These are phyloP conservation scores for Acanthamoeba culbertsoni DNA, from an alignment of 208 protist species.

Conservation along the genomic window DNA sequence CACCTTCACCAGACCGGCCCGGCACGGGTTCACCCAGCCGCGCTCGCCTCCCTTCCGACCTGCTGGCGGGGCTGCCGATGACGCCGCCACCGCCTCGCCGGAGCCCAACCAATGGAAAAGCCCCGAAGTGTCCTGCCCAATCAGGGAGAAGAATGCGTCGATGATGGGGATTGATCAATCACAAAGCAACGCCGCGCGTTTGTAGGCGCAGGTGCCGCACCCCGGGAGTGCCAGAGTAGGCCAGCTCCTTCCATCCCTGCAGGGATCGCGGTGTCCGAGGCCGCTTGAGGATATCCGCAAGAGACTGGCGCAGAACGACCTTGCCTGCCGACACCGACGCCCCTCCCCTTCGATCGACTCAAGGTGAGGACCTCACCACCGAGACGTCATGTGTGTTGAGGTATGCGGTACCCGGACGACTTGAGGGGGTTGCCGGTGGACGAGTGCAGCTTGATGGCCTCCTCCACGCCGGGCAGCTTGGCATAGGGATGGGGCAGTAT, in stretches of 20 bases:
- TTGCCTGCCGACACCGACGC: background rate
- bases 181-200: background rate
- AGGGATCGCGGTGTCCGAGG: background rate
- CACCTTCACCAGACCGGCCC: background rate
- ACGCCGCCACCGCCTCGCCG: background rate
- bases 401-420: background rate
- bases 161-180: too few relatives aligned
- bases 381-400: background rate
- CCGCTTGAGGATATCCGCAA: background rate
- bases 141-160: background rate
- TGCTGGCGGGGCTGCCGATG: background rate
- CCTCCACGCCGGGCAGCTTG: background rate
- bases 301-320: background rate
- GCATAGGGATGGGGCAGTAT: background rate
- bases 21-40: slow-evolving; percentile 1
- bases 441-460: background rate
- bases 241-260: slow-evolving; percentile 17
- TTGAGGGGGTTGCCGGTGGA: background rate
- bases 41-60: background rate
- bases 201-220: background rate
- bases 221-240: slow-evolving; percentile 7
- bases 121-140: background rate
- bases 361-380: background rate
- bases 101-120: background rate
- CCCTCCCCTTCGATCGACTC: background rate